Conservation (phyloP, 768 basidiomycete genomes). For the Epithele typhae region DNA sequence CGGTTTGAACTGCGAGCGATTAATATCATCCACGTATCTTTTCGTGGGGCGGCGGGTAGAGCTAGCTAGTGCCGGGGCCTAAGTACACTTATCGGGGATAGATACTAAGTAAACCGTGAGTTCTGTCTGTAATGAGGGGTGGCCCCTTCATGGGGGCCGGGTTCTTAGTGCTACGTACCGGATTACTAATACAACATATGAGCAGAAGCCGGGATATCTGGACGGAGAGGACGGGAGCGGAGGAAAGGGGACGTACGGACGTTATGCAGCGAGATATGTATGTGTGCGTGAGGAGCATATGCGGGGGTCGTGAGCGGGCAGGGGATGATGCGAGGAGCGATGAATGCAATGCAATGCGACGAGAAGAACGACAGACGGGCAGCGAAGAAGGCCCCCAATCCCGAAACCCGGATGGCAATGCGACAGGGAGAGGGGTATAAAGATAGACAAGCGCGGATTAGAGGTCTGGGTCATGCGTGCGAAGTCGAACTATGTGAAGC, state of each 20-base stretch:
- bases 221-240: too few relatives aligned
- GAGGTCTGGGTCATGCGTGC: neutral
- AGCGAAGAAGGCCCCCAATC: neutral
- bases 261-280: neutral
- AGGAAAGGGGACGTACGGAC: neutral
- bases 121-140: too few relatives aligned
- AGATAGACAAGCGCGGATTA: neutral
- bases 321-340: neutral
- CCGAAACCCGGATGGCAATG: neutral
- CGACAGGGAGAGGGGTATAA: neutral
- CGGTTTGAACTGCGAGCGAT: too few relatives aligned
- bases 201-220: too few relatives aligned
- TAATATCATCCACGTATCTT: too few relatives aligned
- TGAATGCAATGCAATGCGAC: neutral
- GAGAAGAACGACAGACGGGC: neutral
- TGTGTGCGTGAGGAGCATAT: neutral
- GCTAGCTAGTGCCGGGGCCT: too few relatives aligned
- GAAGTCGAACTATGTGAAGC: neutral
- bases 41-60: too few relatives aligned
- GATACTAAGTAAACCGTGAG: too few relatives aligned
- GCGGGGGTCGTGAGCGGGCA: neutral
- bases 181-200: too few relatives aligned
- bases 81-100: too few relatives aligned
- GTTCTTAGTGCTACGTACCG: too few relatives aligned
- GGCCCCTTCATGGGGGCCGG: too few relatives aligned